Evolutionary conservation across 495 filamentous ascomycete species (phyloP).

Genomic region (Chaetomidium leptoderma): DNA sequence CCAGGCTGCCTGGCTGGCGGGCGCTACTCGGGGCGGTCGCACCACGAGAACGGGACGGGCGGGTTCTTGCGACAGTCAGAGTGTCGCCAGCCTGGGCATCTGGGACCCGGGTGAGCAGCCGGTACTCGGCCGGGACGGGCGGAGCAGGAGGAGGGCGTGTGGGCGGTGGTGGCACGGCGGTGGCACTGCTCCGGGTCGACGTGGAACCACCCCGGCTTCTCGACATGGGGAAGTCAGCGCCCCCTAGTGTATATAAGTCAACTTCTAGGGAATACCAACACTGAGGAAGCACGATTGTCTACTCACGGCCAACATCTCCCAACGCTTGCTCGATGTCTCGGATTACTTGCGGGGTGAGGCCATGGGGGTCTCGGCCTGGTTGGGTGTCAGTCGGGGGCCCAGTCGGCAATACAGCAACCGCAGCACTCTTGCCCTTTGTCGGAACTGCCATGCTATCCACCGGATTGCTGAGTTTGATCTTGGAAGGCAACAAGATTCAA

Average conservation of each 20-base stretch:
- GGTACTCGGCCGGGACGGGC: background rate
- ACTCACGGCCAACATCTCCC: conserved; percentile 21
- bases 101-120: background rate
- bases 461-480: background rate
- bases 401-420: background rate
- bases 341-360: conserved; percentile 2
- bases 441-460: background rate
- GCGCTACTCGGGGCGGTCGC: background rate
- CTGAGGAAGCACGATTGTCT: background rate
- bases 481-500: background rate
- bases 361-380: background rate
- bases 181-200: background rate
- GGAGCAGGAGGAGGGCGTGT: background rate
- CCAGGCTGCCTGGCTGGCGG: background rate
- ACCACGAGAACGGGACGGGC: background rate
- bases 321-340: conserved; percentile 16
- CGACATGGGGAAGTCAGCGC: conserved; percentile 8
- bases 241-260: conserved; percentile 4
- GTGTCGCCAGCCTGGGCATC: background rate
- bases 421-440: background rate
- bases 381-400: background rate
- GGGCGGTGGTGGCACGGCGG: background rate
- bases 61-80: background rate
- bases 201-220: background rate
- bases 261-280: background rate